A percentile compares a stretch with the other conserved stretches of the same genome.
phyloP scores from a whole-genome alignment of 345 rosid species.

The Capsella bursapastoris region DNA sequence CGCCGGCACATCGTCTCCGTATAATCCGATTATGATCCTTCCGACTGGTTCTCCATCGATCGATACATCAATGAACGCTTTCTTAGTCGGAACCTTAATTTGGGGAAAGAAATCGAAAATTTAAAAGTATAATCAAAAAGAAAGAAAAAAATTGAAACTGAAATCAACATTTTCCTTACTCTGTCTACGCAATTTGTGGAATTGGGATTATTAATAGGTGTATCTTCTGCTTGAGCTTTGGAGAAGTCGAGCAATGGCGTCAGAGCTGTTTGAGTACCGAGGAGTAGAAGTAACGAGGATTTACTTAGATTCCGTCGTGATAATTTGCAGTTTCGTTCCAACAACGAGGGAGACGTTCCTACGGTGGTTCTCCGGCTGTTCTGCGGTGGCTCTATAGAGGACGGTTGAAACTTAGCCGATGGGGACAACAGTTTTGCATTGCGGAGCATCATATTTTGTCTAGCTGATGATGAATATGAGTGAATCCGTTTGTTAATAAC shows the following conservation, averaged over 20 bases:
- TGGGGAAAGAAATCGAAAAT: background rate
- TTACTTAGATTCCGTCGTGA: slow-evolving; percentile 66
- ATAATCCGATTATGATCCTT: slow-evolving; percentile 72
- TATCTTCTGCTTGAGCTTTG: slow-evolving; percentile 50
- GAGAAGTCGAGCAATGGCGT: slow-evolving; percentile 49
- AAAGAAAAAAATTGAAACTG: background rate
- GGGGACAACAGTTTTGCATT: slow-evolving; percentile 43
- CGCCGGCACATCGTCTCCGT: slow-evolving; percentile 60
- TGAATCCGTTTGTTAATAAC: background rate
- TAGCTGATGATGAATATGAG: background rate
- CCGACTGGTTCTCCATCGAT: slow-evolving; percentile 76
- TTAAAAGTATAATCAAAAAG: background rate
- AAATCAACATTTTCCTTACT: slow-evolving; percentile 30
- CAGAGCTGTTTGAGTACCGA: slow-evolving; percentile 50
- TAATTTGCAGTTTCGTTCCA: slow-evolving; percentile 47
- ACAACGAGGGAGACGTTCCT: slow-evolving; percentile 37
- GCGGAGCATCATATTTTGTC: slow-evolving; percentile 48
- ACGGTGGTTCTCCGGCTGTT: slow-evolving; percentile 30
- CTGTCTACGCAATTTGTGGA: slow-evolving; percentile 43
- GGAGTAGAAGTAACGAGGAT: slow-evolving; percentile 70
- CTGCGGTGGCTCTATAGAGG: slow-evolving; percentile 37
- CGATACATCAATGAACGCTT: slow-evolving; percentile 77
- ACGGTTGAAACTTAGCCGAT: slow-evolving; percentile 42
- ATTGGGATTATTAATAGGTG: slow-evolving; percentile 34
- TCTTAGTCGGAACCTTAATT: slow-evolving; percentile 46